Evolutionary conservation across 257 asterid species (phyloP), one percentile per base, ranked within the genome.

Genomic region (Salvia hispanica): DNA sequence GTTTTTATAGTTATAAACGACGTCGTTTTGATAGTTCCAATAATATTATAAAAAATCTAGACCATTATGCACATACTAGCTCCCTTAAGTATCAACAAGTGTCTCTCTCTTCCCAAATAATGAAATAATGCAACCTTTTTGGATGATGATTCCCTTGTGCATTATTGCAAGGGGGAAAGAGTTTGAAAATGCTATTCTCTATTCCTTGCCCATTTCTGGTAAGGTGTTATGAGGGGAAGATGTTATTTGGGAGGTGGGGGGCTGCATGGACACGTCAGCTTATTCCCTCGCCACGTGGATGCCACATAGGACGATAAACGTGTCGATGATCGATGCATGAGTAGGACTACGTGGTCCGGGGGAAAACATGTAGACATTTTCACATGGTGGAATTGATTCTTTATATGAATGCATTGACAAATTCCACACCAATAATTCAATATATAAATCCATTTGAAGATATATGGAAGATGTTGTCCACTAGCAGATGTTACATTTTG

Each of bases 131-230:
- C 73, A 9, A 58, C 13, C 62, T 52, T 78, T 73, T 80, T 80
- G 54, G 70, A 69, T 46, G 79, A 15, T 13, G 61, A 55, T 88
- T 81, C 89, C 63, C 62, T 52, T 48, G 15, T 79, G 87, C 78
- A 70, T 59, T 59, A 70, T 70, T 59, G 74, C 13, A 33, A 25
- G 31, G 16, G 46, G 15, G 11, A 58, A 48, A 34, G 61, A 46
- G 52, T 60, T 72, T 15, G 63, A 61, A 25, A 72, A 18, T 37
- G 59, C 66, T 81, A 77, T 81, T 80, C 83, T 64, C 65, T 72
- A 71, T 84, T 86, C 84, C 76, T 44, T 75, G 82, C 82, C 92
- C 86, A 81, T 74, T 78, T 84, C 77, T 50, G 58, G 84, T 42
- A 63, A 76, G 79, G 88, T 58, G 58, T 80, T 70, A 77, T 78